Conservation (phyloP, 352 stramenopile species). For the Phytopythium sindhum region DNA sequence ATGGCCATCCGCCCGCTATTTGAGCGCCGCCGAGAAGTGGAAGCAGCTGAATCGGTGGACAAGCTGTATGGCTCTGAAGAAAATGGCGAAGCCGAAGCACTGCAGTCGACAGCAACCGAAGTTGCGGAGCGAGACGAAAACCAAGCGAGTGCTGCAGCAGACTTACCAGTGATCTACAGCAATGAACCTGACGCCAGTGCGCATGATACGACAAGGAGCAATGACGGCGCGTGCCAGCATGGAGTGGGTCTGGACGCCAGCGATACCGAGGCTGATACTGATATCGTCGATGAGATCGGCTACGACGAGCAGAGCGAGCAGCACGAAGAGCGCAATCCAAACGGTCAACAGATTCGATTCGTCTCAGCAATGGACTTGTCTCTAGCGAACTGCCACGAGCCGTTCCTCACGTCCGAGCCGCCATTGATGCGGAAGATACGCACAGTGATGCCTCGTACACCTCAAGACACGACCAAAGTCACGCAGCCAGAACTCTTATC, state of each 20-base stretch:
- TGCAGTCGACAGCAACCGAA: neutral
- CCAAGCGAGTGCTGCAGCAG: neutral
- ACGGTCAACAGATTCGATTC: neutral
- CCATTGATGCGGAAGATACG: neutral
- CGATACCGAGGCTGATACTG: neutral
- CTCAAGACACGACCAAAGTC: neutral
- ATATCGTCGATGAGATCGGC: neutral
- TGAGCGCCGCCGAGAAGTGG: constrained; percentile 46
- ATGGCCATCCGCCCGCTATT: constrained; percentile 76
- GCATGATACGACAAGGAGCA: neutral
- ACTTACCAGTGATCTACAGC: neutral
- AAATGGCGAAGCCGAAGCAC: neutral
- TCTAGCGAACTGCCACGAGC: constrained; percentile 14
- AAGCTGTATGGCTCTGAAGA: neutral
- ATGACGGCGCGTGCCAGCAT: neutral
- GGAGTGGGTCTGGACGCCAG: neutral
- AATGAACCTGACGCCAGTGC: neutral
- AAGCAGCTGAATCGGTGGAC: constrained; percentile 12
- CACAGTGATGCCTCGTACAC: neutral
- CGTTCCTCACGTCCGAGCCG: constrained; percentile 21
- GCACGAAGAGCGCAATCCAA: neutral
- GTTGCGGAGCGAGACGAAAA: neutral
- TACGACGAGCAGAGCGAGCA: neutral
- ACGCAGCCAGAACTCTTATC: neutral
- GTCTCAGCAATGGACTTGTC: constrained; percentile 3